Evolutionary conservation across 768 basidiomycete species (phyloP).

Genomic region (Amanita phalloides): DNA sequence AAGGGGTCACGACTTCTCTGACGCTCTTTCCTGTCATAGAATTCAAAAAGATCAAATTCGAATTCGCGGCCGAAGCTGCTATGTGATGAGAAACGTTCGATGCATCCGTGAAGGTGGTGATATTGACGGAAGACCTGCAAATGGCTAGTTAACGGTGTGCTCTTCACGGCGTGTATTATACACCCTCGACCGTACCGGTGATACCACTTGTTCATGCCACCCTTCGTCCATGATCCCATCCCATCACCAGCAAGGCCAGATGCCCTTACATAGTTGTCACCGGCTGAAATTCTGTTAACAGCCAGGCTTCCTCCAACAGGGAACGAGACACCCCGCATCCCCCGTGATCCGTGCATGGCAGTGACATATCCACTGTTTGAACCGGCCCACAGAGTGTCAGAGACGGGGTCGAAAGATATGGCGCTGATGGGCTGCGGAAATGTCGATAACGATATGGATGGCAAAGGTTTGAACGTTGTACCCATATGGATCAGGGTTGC

Average conservation of each 20-base stretch:
- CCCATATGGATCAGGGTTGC: constrained; percentile 9
- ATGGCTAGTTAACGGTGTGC: not conserved
- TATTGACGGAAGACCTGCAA: constrained; percentile 19
- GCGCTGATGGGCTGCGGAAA: constrained; percentile 54
- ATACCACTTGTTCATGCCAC: constrained; percentile 79
- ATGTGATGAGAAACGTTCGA: constrained; percentile 41
- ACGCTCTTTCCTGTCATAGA: constrained; percentile 58
- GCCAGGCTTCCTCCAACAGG: constrained; percentile 56
- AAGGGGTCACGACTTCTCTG: constrained; percentile 45
- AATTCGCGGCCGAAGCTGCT: constrained; percentile 45
- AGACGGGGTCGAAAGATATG: constrained; percentile 82
- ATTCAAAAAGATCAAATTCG: constrained; percentile 64
- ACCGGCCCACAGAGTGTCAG: constrained; percentile 86
- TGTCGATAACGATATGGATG: constrained; percentile 20
- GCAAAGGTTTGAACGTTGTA: constrained; percentile 21
- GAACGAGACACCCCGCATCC: constrained; percentile 62
- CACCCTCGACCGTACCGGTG: constrained; percentile 43
- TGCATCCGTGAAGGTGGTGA: constrained; percentile 36
- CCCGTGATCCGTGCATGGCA: constrained; percentile 55
- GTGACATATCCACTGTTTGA: constrained; percentile 57
- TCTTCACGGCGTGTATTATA: not conserved
- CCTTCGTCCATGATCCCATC: constrained; percentile 74
- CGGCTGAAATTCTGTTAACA: constrained; percentile 67
- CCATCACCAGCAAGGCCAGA: constrained; percentile 49
- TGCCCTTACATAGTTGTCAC: constrained; percentile 72